phyloP scores from a whole-genome alignment of 106 monocot genomes.

The Dioscorea dumetorum region DNA sequence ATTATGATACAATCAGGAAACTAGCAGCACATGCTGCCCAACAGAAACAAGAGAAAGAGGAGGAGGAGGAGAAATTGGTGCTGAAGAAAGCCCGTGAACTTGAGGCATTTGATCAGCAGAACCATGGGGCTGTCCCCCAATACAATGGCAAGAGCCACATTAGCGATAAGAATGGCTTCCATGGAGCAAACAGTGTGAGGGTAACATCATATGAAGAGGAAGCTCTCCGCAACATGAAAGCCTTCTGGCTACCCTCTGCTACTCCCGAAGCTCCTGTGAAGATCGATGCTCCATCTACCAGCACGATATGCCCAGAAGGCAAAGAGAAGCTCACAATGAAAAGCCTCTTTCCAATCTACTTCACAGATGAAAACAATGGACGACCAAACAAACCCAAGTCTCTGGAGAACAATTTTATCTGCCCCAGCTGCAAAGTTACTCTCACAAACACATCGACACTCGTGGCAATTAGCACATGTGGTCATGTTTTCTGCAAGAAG shows the following conservation, averaged over 20 bases:
- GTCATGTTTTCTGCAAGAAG: slow-evolving; percentile 95
- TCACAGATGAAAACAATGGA: slow-evolving; percentile 43
- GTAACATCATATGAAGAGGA: slow-evolving; percentile 92
- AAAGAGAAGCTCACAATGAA: slow-evolving; percentile 93
- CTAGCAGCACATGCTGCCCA: slow-evolving; percentile 66
- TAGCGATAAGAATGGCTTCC: slow-evolving; percentile 55
- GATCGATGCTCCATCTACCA: slow-evolving; percentile 57
- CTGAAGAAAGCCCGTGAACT: slow-evolving; percentile 64
- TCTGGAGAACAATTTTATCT: slow-evolving; percentile 51
- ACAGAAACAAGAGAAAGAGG: slow-evolving; percentile 70
- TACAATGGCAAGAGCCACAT: slow-evolving; percentile 39
- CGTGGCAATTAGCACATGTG: slow-evolving; percentile 73
- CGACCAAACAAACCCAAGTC: slow-evolving; percentile 21
- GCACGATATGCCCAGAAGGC: slow-evolving; percentile 82
- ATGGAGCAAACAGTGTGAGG: slow-evolving; percentile 96
- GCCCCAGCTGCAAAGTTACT: slow-evolving; percentile 88
- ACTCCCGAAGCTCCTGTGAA: slow-evolving; percentile 79
- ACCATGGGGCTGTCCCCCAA: slow-evolving; percentile 82
- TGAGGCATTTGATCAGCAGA: slow-evolving; percentile 85
- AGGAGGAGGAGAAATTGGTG: slow-evolving; percentile 61
- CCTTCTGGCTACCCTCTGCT: slow-evolving; percentile 98
- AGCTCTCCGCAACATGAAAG: slow-evolving; percentile 95
- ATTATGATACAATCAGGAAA: slow-evolving; percentile 37
- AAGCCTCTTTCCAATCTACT: slow-evolving; percentile 59
- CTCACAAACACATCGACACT: slow-evolving; percentile 81